Evolutionary conservation across 768 basidiomycete genomes (phyloP).

Genomic region (Phylloporus rhodoxanthus): DNA sequence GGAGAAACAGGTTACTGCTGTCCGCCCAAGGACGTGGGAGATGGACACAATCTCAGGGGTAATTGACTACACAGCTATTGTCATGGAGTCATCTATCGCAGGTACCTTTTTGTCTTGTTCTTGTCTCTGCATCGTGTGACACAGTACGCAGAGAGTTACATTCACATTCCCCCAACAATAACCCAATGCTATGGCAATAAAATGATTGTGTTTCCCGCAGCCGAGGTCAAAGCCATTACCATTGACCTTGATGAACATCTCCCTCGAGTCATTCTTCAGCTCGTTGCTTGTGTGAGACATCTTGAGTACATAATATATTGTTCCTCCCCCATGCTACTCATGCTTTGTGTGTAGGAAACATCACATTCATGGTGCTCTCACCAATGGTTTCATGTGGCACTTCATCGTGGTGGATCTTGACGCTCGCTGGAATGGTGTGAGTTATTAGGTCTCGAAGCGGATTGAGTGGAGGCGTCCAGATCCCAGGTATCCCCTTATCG

Average conservation of each 20-base stretch:
- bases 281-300: background rate
- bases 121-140: background rate
- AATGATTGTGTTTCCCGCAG: background rate
- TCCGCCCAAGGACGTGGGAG: background rate
- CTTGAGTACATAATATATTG: background rate
- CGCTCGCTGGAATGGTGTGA: background rate
- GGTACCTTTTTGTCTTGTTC: background rate
- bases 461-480: background rate
- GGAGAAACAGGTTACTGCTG: background rate
- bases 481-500: background rate
- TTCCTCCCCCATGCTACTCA: background rate
- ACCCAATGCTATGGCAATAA: background rate
- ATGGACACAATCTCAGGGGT: background rate
- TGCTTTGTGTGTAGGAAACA: background rate
- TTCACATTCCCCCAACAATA: background rate
- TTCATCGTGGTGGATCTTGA: background rate
- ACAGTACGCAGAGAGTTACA: background rate
- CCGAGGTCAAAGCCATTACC: background rate
- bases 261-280: background rate
- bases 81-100: background rate
- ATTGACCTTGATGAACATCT: background rate
- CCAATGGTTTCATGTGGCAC: background rate
- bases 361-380: background rate
- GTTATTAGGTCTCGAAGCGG: background rate
- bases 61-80: background rate